These are phyloP conservation scores for Mesotaenium endlicherianum DNA, from an alignment of 139 green algal genomes.

Conservation along the genomic window DNA sequence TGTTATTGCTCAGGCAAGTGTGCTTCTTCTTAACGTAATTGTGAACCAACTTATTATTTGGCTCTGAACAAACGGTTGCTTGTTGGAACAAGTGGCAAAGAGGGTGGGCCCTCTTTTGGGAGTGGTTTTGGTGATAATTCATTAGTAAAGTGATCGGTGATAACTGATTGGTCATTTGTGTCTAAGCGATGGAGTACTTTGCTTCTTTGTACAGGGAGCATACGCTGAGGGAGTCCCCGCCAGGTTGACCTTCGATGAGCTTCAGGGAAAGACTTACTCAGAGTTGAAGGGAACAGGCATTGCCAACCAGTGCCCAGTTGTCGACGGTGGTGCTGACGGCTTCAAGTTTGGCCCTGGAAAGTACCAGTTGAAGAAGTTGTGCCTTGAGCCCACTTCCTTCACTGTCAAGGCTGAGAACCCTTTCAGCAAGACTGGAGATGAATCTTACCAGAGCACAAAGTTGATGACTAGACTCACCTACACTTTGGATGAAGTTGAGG, in stretches of 20 bases:
- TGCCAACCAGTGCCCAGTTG: conserved; percentile 97
- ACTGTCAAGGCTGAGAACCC: conserved; percentile 61
- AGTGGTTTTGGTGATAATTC: no score
- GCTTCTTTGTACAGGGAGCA: background rate
- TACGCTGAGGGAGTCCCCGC: background rate
- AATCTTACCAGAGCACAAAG: conserved; percentile 85
- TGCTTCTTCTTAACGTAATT: no score
- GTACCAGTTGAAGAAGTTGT: conserved; percentile 95
- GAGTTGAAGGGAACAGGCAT: conserved; percentile 97
- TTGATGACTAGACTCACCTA: conserved; percentile 99
- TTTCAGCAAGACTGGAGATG: conserved; percentile 30
- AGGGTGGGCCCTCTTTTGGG: no score
- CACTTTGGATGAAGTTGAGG: conserved; percentile 85
- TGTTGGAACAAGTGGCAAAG: no score
- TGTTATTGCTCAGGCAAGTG: no score
- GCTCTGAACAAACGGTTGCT: no score
- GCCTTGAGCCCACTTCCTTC: conserved; percentile 94
- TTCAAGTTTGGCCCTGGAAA: conserved; percentile 59
- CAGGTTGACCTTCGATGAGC: conserved; percentile 87
- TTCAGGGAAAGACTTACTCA: conserved; percentile 94
- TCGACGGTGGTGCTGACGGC: conserved; percentile 56
- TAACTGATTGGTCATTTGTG: no score
- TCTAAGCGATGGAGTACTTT: no score
- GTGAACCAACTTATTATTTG: no score
- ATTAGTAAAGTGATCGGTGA: no score